These are phyloP conservation scores for Hyphopichia wangnamkhiaoensis DNA, from an alignment of 1,139 yeast species.

Conservation along the genomic window DNA sequence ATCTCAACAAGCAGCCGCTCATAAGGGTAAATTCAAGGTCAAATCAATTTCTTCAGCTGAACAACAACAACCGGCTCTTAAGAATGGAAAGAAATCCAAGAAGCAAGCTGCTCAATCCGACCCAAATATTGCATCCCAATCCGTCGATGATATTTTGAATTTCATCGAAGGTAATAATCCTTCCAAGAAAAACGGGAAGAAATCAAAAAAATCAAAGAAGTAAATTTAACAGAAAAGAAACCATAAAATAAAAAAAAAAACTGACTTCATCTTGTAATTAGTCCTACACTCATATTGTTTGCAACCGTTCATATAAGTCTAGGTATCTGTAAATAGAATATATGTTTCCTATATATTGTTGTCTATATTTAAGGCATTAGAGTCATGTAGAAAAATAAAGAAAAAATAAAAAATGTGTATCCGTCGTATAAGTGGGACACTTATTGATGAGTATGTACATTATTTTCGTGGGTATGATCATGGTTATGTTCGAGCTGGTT, in stretches of 20 bases:
- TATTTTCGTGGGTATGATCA: conserved; percentile 6
- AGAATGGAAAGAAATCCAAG: conserved; percentile 28
- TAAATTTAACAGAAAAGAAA: conserved; percentile 13
- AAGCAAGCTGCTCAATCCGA: conserved; percentile 33
- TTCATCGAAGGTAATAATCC: conserved; percentile 58
- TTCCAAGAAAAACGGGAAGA: conserved; percentile 16
- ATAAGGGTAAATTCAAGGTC: conserved; percentile 11
- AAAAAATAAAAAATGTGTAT: too few species aligned
- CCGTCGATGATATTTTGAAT: conserved; percentile 67
- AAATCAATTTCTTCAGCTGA: conserved; percentile 6
- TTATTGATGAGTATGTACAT: conserved; percentile 13
- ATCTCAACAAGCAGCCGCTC: conserved; percentile 8
- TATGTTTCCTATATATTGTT: conserved; percentile 3
- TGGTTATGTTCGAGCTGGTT: conserved; percentile 1
- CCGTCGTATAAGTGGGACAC: too few species aligned
- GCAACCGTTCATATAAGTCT: background rate
- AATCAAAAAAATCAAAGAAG: conserved; percentile 16
- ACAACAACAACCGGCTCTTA: conserved; percentile 11
- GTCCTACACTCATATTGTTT: background rate
- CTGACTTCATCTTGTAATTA: conserved; percentile 1
- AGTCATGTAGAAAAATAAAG: too few species aligned
- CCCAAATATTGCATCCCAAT: conserved; percentile 58
- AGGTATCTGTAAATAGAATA: conserved; percentile 1
- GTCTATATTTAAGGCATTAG: too few species aligned
- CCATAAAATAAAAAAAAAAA: too few species aligned